phyloP scores from a whole-genome alignment of 2,329 filamentous ascomycete species.

The Claviceps sp. region DNA sequence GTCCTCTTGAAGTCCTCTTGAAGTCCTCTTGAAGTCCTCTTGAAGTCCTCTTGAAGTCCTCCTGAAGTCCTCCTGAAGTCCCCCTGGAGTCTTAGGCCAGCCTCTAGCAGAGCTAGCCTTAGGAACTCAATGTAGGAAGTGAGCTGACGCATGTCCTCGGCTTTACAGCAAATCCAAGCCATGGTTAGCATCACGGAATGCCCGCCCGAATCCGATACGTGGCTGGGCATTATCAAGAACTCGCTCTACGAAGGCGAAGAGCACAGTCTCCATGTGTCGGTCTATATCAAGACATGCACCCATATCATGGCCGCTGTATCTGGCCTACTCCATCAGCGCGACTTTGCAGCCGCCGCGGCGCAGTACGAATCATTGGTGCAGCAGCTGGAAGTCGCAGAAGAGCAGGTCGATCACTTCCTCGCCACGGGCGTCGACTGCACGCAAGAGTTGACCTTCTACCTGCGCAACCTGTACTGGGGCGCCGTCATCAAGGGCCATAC shows the following conservation, averaged over 20 bases:
- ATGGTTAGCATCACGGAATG: slow-evolving; percentile 18
- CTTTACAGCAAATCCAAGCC: slow-evolving; percentile 23
- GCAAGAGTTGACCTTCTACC: slow-evolving; percentile 15
- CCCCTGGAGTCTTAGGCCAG: slow-evolving; percentile 6
- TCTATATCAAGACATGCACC: slow-evolving; percentile 16
- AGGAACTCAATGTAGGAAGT: too few species aligned
- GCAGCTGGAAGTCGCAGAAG: slow-evolving; percentile 15
- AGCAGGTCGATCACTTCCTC: slow-evolving; percentile 9
- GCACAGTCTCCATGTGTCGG: slow-evolving; percentile 14
- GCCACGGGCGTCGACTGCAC: not conserved
- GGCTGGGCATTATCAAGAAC: slow-evolving; percentile 19
- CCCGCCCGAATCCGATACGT: slow-evolving; percentile 22
- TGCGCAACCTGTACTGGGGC: slow-evolving; percentile 19
- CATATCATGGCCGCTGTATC: slow-evolving; percentile 16
- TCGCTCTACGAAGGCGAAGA: slow-evolving; percentile 14
- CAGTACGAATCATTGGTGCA: slow-evolving; percentile 15
- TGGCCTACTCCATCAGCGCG: slow-evolving; percentile 13
- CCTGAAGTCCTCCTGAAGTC: too few species aligned
- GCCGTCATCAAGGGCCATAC: slow-evolving; percentile 23
- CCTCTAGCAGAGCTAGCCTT: too few species aligned
- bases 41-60: too few species aligned
- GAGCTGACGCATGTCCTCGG: too few species aligned
- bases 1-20: too few species aligned
- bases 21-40: too few species aligned
- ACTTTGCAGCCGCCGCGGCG: slow-evolving; percentile 15